Evolutionary conservation across 176 grass and related monocot genomes (phyloP).

Genomic region (Echinochloa phyllopogon): DNA sequence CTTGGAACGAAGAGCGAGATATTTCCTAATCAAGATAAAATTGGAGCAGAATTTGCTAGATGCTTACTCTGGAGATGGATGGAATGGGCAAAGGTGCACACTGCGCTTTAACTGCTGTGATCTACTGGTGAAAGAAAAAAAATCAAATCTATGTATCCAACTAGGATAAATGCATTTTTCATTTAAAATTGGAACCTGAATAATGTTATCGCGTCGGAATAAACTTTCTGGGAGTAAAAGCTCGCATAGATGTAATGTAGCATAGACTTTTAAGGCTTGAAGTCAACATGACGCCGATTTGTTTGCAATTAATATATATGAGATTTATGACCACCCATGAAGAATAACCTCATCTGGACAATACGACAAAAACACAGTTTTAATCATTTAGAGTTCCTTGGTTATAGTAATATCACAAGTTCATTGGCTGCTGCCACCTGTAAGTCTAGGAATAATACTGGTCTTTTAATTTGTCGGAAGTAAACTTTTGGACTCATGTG

Average conservation of each 20-base stretch:
- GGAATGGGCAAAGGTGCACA: constrained; percentile 90
- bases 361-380: constrained; percentile 18
- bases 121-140: not conserved
- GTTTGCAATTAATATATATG: constrained; percentile 15
- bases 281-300: not conserved
- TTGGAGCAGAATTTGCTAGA: constrained; percentile 87
- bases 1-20: constrained; percentile 79
- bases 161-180: not conserved
- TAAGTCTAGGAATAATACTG: constrained; percentile 22
- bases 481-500: constrained; percentile 17
- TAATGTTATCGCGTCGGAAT: not conserved
- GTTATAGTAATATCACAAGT: constrained; percentile 30
- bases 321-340: not conserved
- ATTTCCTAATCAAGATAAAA: constrained; percentile 92
- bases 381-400: constrained; percentile 7
- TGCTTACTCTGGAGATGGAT: constrained; percentile 95
- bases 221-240: not conserved
- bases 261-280: constrained; percentile 14
- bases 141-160: constrained; percentile 30
- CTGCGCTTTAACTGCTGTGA: constrained; percentile 12
- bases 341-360: not conserved
- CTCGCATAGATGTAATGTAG: not conserved
- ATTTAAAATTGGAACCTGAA: not conserved
- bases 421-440: constrained; percentile 1
- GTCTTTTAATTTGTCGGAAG: constrained; percentile 6